These are phyloP conservation scores for Canna indica DNA, from an alignment of 176 grass and related monocot genomes.

Conservation along the genomic window DNA sequence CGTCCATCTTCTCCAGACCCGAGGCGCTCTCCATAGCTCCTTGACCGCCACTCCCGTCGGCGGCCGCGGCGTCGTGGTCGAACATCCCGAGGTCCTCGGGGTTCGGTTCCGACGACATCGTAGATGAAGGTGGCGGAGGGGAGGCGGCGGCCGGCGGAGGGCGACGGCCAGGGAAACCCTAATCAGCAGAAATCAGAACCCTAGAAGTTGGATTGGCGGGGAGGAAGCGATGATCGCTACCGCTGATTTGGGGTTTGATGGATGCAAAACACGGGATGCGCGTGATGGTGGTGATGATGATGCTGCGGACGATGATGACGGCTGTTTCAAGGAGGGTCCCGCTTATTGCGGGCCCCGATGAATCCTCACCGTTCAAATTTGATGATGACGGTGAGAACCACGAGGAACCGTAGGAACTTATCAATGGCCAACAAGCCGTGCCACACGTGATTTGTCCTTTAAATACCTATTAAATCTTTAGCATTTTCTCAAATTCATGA, in stretches of 20 bases:
- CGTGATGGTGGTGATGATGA: constrained; percentile 10
- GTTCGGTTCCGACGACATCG: constrained; percentile 7
- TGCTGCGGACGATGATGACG: neutral
- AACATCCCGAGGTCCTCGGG: neutral
- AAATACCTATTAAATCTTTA: too few species aligned
- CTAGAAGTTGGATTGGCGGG: neutral
- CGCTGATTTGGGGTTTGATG: constrained; percentile 12
- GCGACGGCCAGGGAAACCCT: neutral
- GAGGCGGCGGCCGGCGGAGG: neutral
- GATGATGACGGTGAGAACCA: neutral
- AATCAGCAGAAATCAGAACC: neutral
- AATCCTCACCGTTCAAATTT: neutral
- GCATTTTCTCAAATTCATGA: too few species aligned
- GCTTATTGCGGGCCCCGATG: neutral
- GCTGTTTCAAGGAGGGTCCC: neutral
- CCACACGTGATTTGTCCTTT: neutral
- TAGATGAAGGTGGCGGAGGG: neutral
- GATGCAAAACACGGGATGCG: constrained; percentile 3
- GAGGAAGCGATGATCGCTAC: neutral
- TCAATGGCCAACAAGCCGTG: neutral
- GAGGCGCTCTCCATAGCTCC: neutral
- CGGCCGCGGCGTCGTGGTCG: neutral
- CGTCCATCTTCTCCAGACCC: constrained; percentile 11
- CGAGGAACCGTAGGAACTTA: neutral
- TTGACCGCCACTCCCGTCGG: neutral